phyloP scores from a whole-genome alignment of 352 stramenopile genomes.

The Pythium insidiosum region DNA sequence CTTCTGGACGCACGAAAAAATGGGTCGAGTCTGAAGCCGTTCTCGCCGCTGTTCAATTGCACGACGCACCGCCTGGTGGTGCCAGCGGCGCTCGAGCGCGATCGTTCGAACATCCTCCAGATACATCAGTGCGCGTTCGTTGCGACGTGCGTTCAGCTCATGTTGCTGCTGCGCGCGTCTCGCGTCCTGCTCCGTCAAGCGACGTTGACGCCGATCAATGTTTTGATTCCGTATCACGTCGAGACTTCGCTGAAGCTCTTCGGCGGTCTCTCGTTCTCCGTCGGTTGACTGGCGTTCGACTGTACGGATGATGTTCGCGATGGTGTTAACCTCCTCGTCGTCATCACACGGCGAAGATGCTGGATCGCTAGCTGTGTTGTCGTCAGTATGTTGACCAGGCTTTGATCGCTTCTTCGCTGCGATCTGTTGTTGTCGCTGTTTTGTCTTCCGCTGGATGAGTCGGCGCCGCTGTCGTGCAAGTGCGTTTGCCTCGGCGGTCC shows the following conservation, averaged over 20 bases:
- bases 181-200: slow-evolving; percentile 8
- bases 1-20: slow-evolving; percentile 30
- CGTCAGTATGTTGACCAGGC: no score
- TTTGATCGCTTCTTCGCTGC: no score
- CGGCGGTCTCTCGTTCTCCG: background rate
- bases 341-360: no score
- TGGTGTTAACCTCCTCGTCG: no score
- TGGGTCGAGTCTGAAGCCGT: slow-evolving; percentile 12
- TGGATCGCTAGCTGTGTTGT: no score
- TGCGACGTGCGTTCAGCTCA: slow-evolving; percentile 22
- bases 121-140: slow-evolving; percentile 45
- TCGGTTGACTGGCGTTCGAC: slow-evolving; percentile 1
- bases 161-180: slow-evolving; percentile 4
- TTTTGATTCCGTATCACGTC: slow-evolving; percentile 5
- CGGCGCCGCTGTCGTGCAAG: no score
- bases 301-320: background rate
- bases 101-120: slow-evolving; percentile 25
- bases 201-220: slow-evolving; percentile 2
- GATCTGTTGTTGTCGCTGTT: no score
- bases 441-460: no score
- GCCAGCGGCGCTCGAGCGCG: slow-evolving; percentile 14
- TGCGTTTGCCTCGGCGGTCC: no score
- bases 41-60: slow-evolving; percentile 7
- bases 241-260: background rate
- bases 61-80: slow-evolving; percentile 1